Conservation (phyloP, 2,329 filamentous ascomycete species). For the Colletotrichum sidae region DNA sequence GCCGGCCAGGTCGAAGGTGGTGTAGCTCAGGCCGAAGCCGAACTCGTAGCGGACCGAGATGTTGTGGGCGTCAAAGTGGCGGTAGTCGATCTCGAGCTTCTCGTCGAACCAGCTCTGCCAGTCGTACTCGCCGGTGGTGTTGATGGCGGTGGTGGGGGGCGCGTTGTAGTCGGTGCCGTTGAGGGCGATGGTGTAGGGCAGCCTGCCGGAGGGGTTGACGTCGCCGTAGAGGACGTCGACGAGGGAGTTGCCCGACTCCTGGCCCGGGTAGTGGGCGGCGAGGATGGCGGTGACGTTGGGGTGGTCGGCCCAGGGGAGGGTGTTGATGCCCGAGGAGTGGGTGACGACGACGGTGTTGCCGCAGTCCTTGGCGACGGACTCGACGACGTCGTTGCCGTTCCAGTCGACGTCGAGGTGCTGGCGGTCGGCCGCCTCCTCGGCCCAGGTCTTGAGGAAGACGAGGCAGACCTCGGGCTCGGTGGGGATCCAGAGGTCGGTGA, state of each 20-base stretch:
- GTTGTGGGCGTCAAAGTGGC: constrained; percentile 70
- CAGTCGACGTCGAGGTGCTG: constrained; percentile 67
- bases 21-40: constrained; percentile 78
- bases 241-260: constrained; percentile 77
- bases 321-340: constrained; percentile 75
- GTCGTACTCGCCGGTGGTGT: constrained; percentile 51
- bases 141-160: constrained; percentile 50
- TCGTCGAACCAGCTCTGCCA: constrained; percentile 67
- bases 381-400: constrained; percentile 65
- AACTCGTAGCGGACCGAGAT: constrained; percentile 73
- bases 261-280: constrained; percentile 77
- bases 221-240: constrained; percentile 77
- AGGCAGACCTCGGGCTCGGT: constrained; percentile 72
- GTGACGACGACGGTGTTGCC: constrained; percentile 72
- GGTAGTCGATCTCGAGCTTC: constrained; percentile 76
- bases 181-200: constrained; percentile 78
- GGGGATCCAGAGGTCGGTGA: constrained; percentile 59
- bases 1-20: constrained; percentile 65
- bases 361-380: constrained; percentile 36
- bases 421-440: constrained; percentile 72
- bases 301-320: constrained; percentile 68
- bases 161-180: constrained; percentile 61
- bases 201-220: constrained; percentile 74
- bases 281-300: constrained; percentile 75
- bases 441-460: constrained; percentile 74